A percentile compares a stretch with the other conserved stretches of the same genome.
Conservation (phyloP, 805 yeast genomes). For the Metschnikowia lochheadii region DNA sequence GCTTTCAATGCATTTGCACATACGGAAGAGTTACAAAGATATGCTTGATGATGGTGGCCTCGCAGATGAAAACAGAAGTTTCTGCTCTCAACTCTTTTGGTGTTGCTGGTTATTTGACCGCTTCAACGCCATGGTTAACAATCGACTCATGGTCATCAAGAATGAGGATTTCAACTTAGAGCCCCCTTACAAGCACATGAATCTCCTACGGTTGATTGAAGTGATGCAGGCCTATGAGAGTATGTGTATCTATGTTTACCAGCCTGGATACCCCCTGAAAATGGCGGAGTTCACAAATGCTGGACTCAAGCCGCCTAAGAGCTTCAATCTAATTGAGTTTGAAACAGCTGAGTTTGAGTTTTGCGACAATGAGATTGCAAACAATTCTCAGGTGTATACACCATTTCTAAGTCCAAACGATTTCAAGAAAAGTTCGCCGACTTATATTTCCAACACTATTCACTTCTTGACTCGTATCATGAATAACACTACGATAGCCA, state of each 20-base stretch:
- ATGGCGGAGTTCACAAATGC: neutral
- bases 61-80: constrained; percentile 6
- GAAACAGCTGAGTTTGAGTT: constrained; percentile 24
- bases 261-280: constrained; percentile 8
- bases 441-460: constrained; percentile 18
- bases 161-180: constrained; percentile 36
- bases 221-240: constrained; percentile 30
- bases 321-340: constrained; percentile 25
- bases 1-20: constrained; percentile 20
- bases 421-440: constrained; percentile 5
- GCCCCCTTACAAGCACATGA: constrained; percentile 24
- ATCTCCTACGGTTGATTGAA: constrained; percentile 27
- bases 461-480: constrained; percentile 27
- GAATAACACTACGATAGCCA: constrained; percentile 24
- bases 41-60: neutral
- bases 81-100: constrained; percentile 33
- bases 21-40: neutral
- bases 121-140: constrained; percentile 35
- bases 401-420: neutral
- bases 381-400: neutral
- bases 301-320: constrained; percentile 7
- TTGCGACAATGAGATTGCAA: constrained; percentile 20
- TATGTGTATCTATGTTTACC: constrained; percentile 28
- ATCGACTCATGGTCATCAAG: constrained; percentile 35
- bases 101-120: constrained; percentile 30